These are phyloP conservation scores for Tetrastigma voinierianum DNA, from an alignment of 164 flowering plant genomes.

Conservation along the genomic window DNA sequence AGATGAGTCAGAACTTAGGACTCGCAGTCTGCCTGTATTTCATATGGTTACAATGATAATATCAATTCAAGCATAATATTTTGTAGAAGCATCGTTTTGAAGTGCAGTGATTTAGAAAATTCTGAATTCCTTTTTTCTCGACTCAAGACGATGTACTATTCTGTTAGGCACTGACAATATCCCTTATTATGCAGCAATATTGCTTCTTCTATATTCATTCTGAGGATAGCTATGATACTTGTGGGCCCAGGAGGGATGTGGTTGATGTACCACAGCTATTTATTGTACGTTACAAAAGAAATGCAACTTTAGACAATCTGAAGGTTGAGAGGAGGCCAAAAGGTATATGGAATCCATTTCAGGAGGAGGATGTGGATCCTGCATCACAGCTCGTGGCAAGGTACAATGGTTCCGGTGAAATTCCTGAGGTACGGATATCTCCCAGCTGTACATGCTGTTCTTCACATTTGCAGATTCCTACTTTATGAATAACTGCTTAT, in stretches of 20 bases:
- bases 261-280: slow-evolving; percentile 63
- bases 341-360: slow-evolving; percentile 36
- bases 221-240: slow-evolving; percentile 71
- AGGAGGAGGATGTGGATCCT: slow-evolving; percentile 52
- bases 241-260: slow-evolving; percentile 76
- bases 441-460: neutral
- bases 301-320: slow-evolving; percentile 39
- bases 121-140: neutral
- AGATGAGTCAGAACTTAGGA: no score
- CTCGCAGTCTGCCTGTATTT: no score
- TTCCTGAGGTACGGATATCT: slow-evolving; percentile 46
- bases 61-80: neutral
- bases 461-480: neutral
- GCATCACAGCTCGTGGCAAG: slow-evolving; percentile 88
- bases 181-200: slow-evolving; percentile 49
- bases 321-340: slow-evolving; percentile 42
- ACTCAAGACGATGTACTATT: neutral
- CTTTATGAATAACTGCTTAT: neutral
- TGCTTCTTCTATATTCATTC: slow-evolving; percentile 74
- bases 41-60: neutral
- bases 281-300: slow-evolving; percentile 81
- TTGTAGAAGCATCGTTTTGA: neutral
- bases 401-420: slow-evolving; percentile 73
- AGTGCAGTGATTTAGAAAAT: neutral
- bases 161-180: slow-evolving; percentile 13